Percentiles rank a stretch among this genome's conserved stretches.
phyloP scores from a whole-genome alignment of 2,329 filamentous ascomycete genomes.

The Mycogone perniciosa region DNA sequence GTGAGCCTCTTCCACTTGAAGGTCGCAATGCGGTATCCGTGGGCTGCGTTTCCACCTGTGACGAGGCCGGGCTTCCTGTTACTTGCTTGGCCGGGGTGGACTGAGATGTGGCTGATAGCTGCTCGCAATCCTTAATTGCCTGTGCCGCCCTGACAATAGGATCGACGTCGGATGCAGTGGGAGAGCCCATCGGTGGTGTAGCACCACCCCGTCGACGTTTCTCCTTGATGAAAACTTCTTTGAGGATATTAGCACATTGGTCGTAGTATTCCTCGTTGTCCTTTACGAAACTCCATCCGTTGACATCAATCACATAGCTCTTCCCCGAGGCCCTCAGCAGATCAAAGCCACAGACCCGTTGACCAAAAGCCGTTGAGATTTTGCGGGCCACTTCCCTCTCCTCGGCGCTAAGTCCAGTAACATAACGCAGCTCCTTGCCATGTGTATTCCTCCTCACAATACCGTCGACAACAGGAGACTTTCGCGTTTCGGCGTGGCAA shows the following conservation, averaged over 20 bases:
- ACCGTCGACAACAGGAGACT: slow-evolving; percentile 94
- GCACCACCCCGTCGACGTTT: slow-evolving; percentile 59
- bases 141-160: slow-evolving; percentile 30
- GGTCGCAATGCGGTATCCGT: slow-evolving; percentile 19
- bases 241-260: slow-evolving; percentile 77
- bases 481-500: slow-evolving; percentile 94
- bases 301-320: slow-evolving; percentile 97
- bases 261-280: slow-evolving; percentile 99
- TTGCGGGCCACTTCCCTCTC: slow-evolving; percentile 83
- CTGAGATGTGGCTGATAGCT: slow-evolving; percentile 16
- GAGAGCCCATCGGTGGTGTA: slow-evolving; percentile 47
- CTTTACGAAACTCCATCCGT: slow-evolving; percentile 99
- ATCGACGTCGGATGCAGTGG: slow-evolving; percentile 39
- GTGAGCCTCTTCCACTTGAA: slow-evolving; percentile 26
- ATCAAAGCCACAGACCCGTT: slow-evolving; percentile 94
- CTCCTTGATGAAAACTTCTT: slow-evolving; percentile 81
- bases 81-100: slow-evolving; percentile 24
- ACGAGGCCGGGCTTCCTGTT: slow-evolving; percentile 14
- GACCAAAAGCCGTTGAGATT: slow-evolving; percentile 87
- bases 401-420: slow-evolving; percentile 73
- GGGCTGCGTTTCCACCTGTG: slow-evolving; percentile 20
- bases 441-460: slow-evolving; percentile 94
- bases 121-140: slow-evolving; percentile 36
- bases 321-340: slow-evolving; percentile 79
- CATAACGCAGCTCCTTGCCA: slow-evolving; percentile 93